Conservation (phyloP, 495 filamentous ascomycete genomes). For the Neurospora sp. region DNA sequence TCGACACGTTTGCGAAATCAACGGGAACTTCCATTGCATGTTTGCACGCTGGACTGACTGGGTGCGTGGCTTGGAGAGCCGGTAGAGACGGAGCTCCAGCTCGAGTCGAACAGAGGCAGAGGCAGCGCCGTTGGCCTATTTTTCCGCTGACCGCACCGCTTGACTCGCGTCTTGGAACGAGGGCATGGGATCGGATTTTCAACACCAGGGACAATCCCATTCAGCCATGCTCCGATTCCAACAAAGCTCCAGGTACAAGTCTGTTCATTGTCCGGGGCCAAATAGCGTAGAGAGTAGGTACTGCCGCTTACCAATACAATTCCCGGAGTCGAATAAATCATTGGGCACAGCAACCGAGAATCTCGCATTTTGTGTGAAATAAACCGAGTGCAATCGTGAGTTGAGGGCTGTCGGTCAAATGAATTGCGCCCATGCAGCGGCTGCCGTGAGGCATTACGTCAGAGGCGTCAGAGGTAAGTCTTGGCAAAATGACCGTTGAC, state of each 20-base stretch:
- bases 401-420: not conserved
- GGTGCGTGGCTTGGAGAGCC: not conserved
- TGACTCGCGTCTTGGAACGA: not conserved
- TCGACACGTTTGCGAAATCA: not conserved
- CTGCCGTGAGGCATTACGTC: slow-evolving; percentile 9
- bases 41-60: not conserved
- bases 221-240: not conserved
- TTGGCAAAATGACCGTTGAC: not conserved
- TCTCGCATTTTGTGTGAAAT: not conserved
- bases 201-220: not conserved
- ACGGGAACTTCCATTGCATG: not conserved
- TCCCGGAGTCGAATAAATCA: not conserved
- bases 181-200: not conserved
- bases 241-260: not conserved
- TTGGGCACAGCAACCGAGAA: not conserved
- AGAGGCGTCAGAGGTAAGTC: slow-evolving; percentile 6
- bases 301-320: not conserved
- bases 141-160: not conserved
- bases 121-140: not conserved
- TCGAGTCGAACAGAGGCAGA: not conserved
- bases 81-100: not conserved
- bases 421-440: not conserved
- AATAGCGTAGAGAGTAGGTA: not conserved
- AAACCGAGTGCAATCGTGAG: not conserved
- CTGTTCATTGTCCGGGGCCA: not conserved